Conservation (phyloP, 306 rosid species). For the Quercus parvula region DNA sequence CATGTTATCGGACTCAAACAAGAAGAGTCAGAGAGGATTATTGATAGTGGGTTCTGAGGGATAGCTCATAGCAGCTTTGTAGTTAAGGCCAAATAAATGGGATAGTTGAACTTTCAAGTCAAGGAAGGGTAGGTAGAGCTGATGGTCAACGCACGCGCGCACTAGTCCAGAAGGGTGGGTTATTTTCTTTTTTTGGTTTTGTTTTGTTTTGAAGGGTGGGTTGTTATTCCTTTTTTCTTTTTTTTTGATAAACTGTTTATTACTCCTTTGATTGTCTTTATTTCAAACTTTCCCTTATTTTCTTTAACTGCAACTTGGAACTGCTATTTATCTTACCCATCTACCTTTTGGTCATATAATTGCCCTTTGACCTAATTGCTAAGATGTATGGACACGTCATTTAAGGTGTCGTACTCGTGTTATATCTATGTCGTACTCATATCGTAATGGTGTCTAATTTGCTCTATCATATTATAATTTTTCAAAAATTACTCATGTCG, state of each 20-base stretch:
- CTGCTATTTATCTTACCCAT: no score
- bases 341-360: no score
- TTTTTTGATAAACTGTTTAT: background rate
- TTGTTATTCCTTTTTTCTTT: no score
- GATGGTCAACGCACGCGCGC: constrained; percentile 17
- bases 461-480: no score
- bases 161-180: background rate
- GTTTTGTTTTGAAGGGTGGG: no score
- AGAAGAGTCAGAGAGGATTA: background rate
- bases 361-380: no score
- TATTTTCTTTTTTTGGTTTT: no score
- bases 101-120: background rate
- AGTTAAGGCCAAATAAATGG: background rate
- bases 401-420: fast-evolving
- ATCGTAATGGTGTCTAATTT: fast-evolving
- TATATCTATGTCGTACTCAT: fast-evolving
- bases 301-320: background rate
- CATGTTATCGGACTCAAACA: background rate
- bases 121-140: constrained; percentile 17
- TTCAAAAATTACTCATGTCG: fast-evolving
- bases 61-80: background rate
- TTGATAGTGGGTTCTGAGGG: no score
- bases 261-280: background rate
- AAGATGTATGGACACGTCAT: no score
- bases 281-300: background rate